Evolutionary conservation across 192 early-diverging fungal species (phyloP), one percentile per base, ranked within the genome.

Genomic region (Paraglomus brasilianum): DNA sequence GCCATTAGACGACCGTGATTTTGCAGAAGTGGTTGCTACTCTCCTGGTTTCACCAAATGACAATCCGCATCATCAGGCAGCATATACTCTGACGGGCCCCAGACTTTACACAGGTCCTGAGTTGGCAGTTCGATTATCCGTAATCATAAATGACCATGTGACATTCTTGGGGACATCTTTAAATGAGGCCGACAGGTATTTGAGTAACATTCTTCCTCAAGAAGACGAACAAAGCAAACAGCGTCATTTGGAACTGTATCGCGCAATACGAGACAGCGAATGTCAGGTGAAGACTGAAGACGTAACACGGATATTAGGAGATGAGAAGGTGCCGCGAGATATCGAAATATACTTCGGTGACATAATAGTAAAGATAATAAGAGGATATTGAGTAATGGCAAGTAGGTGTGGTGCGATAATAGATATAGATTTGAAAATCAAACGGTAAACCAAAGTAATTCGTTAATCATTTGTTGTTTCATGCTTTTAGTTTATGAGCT

Each of bases 1-100:
- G 5, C 57, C 57, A 22, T 30, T 59, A 39, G 57, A 59, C 24
- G 57, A 59, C 39, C 57, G 57, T 5, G 57, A 59, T 59, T 59
- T 59, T 59, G 57, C 19, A 38, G 36, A 22, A 59, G 57, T 59
- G 21, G 57, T 59, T 36, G 57, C 57, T 11, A 59, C 21, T 59
- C 39, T 59, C 24, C 24, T 59, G 24, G 36, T 38, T 11, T 10
- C 19, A 38, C 8, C 24, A 39, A 39, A 22, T 38, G 36, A 22
- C 24, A 59, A 59, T 39, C 57, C 57, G n/a, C n/a, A 22, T 15
- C 24, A 59, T 59, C 24, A 36, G 15, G 39, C n/a, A 24, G 24
- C 13, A n/a, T 36, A 36, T 59, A 59, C 57, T 9, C 57, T 59
- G 9, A 59, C 57, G 0, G 57, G 57, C n/a, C 57, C 57, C 24